A percentile compares a stretch with the other conserved stretches of the same genome.
These are phyloP conservation scores for Podaxis carcinomalis DNA, from an alignment of 768 basidiomycete species.

Conservation along the genomic window DNA sequence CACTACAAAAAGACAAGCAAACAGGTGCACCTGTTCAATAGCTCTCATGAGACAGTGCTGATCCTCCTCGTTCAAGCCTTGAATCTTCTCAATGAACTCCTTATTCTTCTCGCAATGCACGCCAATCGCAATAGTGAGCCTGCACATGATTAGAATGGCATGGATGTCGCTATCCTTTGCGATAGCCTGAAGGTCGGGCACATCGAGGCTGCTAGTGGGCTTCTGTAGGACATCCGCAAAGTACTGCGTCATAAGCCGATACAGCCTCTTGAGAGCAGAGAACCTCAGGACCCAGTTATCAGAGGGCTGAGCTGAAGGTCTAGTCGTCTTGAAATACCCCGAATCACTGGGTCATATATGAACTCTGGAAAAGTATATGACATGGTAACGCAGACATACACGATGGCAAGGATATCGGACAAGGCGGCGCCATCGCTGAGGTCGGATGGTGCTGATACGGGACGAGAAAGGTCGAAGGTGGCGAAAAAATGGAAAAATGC, in stretches of 20 bases:
- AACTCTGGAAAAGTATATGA: constrained; percentile 1
- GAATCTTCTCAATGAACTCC: constrained; percentile 86
- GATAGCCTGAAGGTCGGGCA: constrained; percentile 83
- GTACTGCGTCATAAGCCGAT: constrained; percentile 86
- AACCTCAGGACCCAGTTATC: constrained; percentile 92
- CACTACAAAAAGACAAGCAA: neutral
- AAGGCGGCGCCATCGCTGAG: constrained; percentile 78
- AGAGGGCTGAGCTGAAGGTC: constrained; percentile 56
- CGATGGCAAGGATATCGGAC: constrained; percentile 67
- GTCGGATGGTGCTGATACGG: constrained; percentile 60
- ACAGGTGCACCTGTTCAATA: constrained; percentile 74
- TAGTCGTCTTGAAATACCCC: constrained; percentile 67
- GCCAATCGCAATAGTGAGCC: constrained; percentile 78
- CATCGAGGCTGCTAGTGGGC: constrained; percentile 71
- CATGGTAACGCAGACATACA: constrained; percentile 46
- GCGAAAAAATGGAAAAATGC: constrained; percentile 82
- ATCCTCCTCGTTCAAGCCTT: constrained; percentile 73
- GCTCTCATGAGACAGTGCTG: constrained; percentile 91
- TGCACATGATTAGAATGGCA: constrained; percentile 72
- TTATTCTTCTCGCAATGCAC: constrained; percentile 89
- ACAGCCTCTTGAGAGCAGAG: constrained; percentile 77
- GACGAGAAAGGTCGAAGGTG: constrained; percentile 63
- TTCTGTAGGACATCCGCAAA: constrained; percentile 81
- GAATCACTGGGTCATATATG: constrained; percentile 51
- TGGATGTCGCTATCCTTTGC: constrained; percentile 68